These are phyloP conservation scores for Boletus subcaerulescens DNA, from an alignment of 768 basidiomycete genomes.

Conservation along the genomic window DNA sequence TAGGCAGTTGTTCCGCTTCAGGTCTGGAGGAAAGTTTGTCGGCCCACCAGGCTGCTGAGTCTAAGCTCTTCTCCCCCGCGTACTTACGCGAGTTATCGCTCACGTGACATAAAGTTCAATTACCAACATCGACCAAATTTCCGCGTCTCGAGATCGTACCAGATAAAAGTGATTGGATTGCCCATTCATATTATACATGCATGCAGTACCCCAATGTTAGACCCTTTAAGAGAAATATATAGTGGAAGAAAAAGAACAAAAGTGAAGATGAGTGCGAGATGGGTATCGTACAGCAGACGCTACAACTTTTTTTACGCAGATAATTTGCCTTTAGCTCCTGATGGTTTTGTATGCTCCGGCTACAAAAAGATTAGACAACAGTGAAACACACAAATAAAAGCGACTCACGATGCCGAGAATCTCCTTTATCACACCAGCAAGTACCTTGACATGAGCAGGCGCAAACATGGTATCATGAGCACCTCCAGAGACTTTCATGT, in stretches of 20 bases:
- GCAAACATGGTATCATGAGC: constrained; percentile 33
- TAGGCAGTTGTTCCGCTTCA: background rate
- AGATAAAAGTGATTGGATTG: background rate
- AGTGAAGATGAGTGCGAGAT: background rate
- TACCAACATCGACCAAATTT: too few relatives aligned
- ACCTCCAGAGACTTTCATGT: constrained; percentile 27
- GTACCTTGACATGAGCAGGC: constrained; percentile 30
- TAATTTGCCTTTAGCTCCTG: background rate
- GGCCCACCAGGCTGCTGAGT: too few relatives aligned
- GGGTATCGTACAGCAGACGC: background rate
- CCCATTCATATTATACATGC: background rate
- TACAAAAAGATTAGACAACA: constrained; percentile 2
- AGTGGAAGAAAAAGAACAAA: background rate
- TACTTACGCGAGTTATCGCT: background rate
- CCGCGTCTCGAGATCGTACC: too few relatives aligned
- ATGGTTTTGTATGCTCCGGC: background rate
- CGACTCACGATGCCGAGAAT: constrained; percentile 13
- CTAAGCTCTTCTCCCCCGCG: too few relatives aligned
- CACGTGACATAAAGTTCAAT: constrained; percentile 10
- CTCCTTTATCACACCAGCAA: constrained; percentile 24
- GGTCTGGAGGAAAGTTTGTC: background rate
- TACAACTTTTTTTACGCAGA: background rate
- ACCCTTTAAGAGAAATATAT: background rate
- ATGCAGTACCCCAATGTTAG: background rate
- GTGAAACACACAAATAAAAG: background rate